These are phyloP conservation scores for Magnusiomyces tetraspermus DNA, from an alignment of 1,139 yeast species.

Conservation along the genomic window DNA sequence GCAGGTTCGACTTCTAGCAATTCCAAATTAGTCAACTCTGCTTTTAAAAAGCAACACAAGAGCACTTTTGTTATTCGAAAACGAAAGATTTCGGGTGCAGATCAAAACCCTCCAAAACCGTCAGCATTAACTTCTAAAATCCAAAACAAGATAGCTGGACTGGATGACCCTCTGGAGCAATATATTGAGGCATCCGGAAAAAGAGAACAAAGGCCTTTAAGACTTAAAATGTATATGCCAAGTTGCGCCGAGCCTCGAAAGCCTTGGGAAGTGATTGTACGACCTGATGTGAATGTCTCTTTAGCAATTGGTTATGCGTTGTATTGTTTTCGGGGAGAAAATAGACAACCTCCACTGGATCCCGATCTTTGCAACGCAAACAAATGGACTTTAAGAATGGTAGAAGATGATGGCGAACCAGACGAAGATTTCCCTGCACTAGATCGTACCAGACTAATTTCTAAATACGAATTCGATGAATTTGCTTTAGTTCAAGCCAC, in stretches of 20 bases:
- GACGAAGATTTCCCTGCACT: conserved; percentile 41
- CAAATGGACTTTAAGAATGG: conserved; percentile 36
- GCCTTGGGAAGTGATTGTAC: conserved; percentile 34
- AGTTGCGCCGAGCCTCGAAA: conserved; percentile 26
- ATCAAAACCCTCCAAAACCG: background rate
- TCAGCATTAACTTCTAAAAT: conserved; percentile 27
- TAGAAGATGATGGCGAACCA: conserved; percentile 41
- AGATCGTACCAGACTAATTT: conserved; percentile 34
- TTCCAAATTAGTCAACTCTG: background rate
- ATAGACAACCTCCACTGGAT: conserved; percentile 27
- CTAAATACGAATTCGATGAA: conserved; percentile 38
- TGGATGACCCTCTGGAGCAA: conserved; percentile 35
- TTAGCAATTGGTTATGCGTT: conserved; percentile 38
- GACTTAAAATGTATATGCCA: conserved; percentile 34
- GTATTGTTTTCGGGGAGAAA: conserved; percentile 27
- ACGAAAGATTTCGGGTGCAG: background rate
- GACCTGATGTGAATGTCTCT: conserved; percentile 33
- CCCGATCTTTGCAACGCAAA: conserved; percentile 32
- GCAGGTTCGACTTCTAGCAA: background rate
- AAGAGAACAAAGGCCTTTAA: conserved; percentile 30
- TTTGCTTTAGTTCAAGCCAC: conserved; percentile 38
- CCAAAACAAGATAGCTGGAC: conserved; percentile 25
- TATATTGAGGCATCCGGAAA: conserved; percentile 36
- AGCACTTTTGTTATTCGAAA: conserved; percentile 8
- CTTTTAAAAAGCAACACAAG: background rate